A percentile compares a stretch with the other conserved stretches of the same genome.
Evolutionary conservation across 208 protist species (phyloP).

Genomic region (Blastocrithidia nonstop): DNA sequence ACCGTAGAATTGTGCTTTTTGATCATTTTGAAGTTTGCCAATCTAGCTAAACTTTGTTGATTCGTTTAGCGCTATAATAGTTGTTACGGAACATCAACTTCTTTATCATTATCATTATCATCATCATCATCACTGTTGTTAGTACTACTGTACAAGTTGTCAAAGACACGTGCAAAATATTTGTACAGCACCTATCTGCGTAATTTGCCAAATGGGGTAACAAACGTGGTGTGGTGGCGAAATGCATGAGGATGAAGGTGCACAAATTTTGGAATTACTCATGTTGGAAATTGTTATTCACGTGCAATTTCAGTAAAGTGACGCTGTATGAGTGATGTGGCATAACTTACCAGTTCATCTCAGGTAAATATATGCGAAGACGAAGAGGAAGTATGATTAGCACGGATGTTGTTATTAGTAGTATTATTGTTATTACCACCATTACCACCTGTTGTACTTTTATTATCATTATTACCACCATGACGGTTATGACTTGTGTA

Average conservation of each 20-base stretch:
- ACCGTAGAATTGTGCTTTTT: no score
- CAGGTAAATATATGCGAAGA: slow-evolving; percentile 24
- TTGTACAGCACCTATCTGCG: slow-evolving; percentile 29
- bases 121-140: no score
- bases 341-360: slow-evolving; percentile 49
- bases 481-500: slow-evolving; percentile 3
- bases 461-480: background rate
- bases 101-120: no score
- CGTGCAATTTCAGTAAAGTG: slow-evolving; percentile 39
- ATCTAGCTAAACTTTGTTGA: no score
- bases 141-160: slow-evolving; percentile 24
- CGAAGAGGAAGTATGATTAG: background rate
- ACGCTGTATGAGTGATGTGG: slow-evolving; percentile 27
- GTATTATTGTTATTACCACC: background rate
- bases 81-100: no score
- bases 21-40: no score
- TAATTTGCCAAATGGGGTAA: slow-evolving; percentile 56
- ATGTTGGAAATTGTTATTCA: slow-evolving; percentile 38
- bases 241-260: slow-evolving; percentile 84
- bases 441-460: no score
- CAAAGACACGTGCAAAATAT: slow-evolving; percentile 64
- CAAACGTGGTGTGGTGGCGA: slow-evolving; percentile 54
- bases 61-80: no score
- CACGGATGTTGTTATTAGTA: background rate
- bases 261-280: slow-evolving; percentile 38